Evolutionary conservation across 1,139 yeast species (phyloP).

Genomic region (Debaryomycetaceae sp.): DNA sequence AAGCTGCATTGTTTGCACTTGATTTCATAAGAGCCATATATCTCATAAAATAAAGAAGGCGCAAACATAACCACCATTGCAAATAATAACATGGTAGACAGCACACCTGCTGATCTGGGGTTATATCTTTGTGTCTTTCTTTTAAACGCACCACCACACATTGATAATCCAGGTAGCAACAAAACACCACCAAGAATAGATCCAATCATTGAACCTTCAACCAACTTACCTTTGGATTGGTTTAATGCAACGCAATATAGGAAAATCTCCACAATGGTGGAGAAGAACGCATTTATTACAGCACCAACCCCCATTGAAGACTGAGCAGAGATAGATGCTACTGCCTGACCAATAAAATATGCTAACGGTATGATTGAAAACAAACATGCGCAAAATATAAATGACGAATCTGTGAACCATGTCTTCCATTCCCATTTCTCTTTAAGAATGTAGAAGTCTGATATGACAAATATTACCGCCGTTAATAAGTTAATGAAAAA

Average conservation of each 20-base stretch:
- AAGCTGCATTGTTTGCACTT: conserved; percentile 54
- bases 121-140: conserved; percentile 93
- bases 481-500: conserved; percentile 82
- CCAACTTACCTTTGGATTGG: conserved; percentile 83
- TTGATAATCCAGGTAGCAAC: conserved; percentile 86
- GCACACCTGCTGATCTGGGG: conserved; percentile 95
- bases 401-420: conserved; percentile 57
- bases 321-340: conserved; percentile 96
- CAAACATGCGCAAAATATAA: conserved; percentile 72
- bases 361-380: conserved; percentile 90
- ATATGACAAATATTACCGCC: conserved; percentile 77
- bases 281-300: conserved; percentile 94
- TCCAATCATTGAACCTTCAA: conserved; percentile 97
- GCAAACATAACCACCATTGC: conserved; percentile 92
- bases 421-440: conserved; percentile 45
- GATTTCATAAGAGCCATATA: conserved; percentile 85
- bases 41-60: conserved; percentile 86
- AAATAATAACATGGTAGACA: conserved; percentile 90
- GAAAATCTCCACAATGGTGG: conserved; percentile 91
- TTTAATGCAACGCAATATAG: conserved; percentile 86
- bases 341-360: conserved; percentile 97
- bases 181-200: conserved; percentile 90
- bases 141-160: conserved; percentile 94
- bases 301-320: conserved; percentile 99
- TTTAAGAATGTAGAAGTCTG: conserved; percentile 68